Percentiles rank a stretch among this genome's conserved stretches.
Conservation (phyloP, 2,329 filamentous ascomycete species). For the Stylonectria norvegica region DNA sequence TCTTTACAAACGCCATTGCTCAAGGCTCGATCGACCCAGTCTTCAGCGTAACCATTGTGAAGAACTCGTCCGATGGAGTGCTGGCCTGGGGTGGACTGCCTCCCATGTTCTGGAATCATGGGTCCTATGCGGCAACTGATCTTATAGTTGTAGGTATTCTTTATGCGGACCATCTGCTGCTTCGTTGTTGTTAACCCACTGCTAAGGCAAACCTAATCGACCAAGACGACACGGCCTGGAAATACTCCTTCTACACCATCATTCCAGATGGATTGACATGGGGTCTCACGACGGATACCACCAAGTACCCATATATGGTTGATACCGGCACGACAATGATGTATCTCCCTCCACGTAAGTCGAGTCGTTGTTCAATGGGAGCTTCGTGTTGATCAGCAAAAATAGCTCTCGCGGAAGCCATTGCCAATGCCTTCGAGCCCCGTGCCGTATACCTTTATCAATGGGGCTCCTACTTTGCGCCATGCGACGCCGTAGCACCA, state of each 20-base stretch:
- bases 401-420: conserved; percentile 44
- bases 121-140: conserved; percentile 34
- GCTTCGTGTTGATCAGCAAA: conserved; percentile 3
- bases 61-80: conserved; percentile 44
- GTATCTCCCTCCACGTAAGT: conserved; percentile 47
- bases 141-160: conserved; percentile 43
- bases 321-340: conserved; percentile 52
- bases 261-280: conserved; percentile 47
- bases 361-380: no score
- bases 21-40: conserved; percentile 44
- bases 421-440: conserved; percentile 46
- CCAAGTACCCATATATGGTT: conserved; percentile 48
- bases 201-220: conserved; percentile 42
- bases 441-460: conserved; percentile 45
- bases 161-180: neutral
- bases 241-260: conserved; percentile 53
- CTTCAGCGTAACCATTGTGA: conserved; percentile 48
- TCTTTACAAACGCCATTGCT: conserved; percentile 46
- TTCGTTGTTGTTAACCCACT: conserved; percentile 2
- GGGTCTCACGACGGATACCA: conserved; percentile 39
- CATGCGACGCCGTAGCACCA: conserved; percentile 46
- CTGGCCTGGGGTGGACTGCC: conserved; percentile 48
- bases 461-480: conserved; percentile 47
- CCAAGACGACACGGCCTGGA: conserved; percentile 37
- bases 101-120: conserved; percentile 31